Conservation (phyloP, 2,329 filamentous ascomycete species). For the Parastagonospora avenae region DNA sequence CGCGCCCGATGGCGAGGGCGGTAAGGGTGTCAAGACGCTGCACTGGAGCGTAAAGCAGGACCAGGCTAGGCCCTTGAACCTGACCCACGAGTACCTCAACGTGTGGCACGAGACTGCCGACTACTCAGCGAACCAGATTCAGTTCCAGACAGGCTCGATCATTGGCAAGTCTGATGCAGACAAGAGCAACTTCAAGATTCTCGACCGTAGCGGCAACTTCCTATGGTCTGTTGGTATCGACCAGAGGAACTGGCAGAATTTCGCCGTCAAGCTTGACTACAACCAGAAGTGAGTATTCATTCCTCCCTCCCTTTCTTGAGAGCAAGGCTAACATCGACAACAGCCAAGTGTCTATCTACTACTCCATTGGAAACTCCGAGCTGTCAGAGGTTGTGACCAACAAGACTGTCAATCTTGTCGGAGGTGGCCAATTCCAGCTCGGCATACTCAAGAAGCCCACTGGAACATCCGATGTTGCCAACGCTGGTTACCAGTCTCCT, state of each 20-base stretch:
- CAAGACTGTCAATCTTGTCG: conserved; percentile 58
- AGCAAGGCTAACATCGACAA: background rate
- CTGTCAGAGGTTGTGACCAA: conserved; percentile 57
- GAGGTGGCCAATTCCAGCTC: conserved; percentile 66
- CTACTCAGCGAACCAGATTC: conserved; percentile 49
- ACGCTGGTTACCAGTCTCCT: conserved; percentile 41
- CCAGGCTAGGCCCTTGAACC: conserved; percentile 58
- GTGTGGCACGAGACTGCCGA: conserved; percentile 49
- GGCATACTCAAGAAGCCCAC: conserved; percentile 67
- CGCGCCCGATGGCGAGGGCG: conserved; percentile 59
- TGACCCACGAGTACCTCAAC: conserved; percentile 65
- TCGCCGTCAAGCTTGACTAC: conserved; percentile 64
- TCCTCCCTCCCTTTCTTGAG: background rate
- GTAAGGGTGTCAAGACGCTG: conserved; percentile 62
- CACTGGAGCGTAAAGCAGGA: conserved; percentile 66
- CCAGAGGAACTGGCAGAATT: conserved; percentile 64
- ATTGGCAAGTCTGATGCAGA: conserved; percentile 51
- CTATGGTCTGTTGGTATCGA: conserved; percentile 60
- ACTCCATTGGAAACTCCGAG: conserved; percentile 55
- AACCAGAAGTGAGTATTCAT: conserved; percentile 54
- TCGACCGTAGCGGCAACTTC: conserved; percentile 39
- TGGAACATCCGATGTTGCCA: conserved; percentile 48
- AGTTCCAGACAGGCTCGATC: conserved; percentile 61
- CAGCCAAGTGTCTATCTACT: conserved; percentile 63
- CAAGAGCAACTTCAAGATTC: conserved; percentile 52